A percentile compares a stretch with the other conserved stretches of the same genome.
phyloP scores from a whole-genome alignment of 768 basidiomycete species.

The Mycena capillaripes region DNA sequence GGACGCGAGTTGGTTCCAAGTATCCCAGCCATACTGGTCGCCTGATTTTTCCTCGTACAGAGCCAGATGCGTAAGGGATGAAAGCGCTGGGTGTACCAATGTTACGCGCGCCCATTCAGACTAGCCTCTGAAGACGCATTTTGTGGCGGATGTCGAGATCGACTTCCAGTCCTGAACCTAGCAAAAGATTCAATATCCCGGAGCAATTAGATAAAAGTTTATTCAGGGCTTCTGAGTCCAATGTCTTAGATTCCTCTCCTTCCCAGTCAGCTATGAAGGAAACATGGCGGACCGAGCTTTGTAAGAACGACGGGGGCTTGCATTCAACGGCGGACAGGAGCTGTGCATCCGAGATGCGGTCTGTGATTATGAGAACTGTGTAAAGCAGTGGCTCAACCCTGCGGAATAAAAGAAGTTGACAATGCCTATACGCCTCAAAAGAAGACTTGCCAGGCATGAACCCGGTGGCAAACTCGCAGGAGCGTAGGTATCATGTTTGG shows the following conservation, averaged over 20 bases:
- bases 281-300: neutral
- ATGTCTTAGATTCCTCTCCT: neutral
- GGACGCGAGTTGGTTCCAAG: neutral
- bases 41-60: too few relatives aligned
- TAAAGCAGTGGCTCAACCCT: slow-evolving; percentile 1
- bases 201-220: neutral
- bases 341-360: too few relatives aligned
- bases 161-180: too few relatives aligned
- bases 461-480: neutral
- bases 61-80: neutral
- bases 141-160: neutral
- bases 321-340: neutral
- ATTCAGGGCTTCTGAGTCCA: neutral
- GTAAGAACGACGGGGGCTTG: neutral
- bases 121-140: neutral
- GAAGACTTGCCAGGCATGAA: neutral
- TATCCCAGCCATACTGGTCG: neutral
- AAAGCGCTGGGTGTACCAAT: neutral
- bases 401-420: neutral
- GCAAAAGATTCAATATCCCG: neutral
- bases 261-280: too few relatives aligned
- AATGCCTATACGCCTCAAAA: too few relatives aligned
- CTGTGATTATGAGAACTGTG: neutral
- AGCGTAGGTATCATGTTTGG: neutral
- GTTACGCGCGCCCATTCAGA: neutral